A percentile compares a stretch with the other conserved stretches of the same genome.
These are phyloP conservation scores for Lenzites betulinus DNA, from an alignment of 768 basidiomycete genomes.

Conservation along the genomic window DNA sequence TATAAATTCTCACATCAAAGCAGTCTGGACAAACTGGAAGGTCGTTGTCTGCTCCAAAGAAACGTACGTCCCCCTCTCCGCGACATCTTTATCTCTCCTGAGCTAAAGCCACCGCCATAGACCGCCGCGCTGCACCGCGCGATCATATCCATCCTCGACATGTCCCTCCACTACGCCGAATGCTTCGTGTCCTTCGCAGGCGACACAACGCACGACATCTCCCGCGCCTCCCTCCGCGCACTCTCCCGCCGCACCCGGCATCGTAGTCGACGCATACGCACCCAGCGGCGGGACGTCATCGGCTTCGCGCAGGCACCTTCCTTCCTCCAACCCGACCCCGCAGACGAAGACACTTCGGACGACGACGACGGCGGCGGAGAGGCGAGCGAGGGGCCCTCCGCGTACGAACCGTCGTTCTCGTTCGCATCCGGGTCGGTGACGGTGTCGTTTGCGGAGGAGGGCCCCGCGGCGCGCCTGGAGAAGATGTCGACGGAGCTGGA, in stretches of 20 bases:
- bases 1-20: not conserved
- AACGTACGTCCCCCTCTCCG: constrained; percentile 44
- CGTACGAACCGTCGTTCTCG: constrained; percentile 43
- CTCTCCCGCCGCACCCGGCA: constrained; percentile 44
- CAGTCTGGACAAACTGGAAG: constrained; percentile 63
- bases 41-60: constrained; percentile 62
- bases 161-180: constrained; percentile 69
- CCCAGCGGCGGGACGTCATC: constrained; percentile 58
- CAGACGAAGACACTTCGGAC: constrained; percentile 37
- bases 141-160: constrained; percentile 70
- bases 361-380: constrained; percentile 38
- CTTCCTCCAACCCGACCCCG: constrained; percentile 35
- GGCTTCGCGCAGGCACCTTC: constrained; percentile 59
- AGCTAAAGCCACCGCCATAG: no score
- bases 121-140: constrained; percentile 64
- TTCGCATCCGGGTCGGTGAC: constrained; percentile 37
- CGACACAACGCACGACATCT: constrained; percentile 59
- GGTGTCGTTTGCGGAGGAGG: constrained; percentile 44
- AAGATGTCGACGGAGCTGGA: constrained; percentile 72
- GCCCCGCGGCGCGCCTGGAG: constrained; percentile 53
- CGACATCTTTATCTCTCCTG: not conserved
- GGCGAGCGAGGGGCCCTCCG: constrained; percentile 9
- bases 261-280: constrained; percentile 59
- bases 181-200: constrained; percentile 62
- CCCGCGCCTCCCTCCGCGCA: constrained; percentile 29